Base-by-base conservation (phyloP, 352 stramenopile genomes). In the Phytophthora fragariae region DNA sequence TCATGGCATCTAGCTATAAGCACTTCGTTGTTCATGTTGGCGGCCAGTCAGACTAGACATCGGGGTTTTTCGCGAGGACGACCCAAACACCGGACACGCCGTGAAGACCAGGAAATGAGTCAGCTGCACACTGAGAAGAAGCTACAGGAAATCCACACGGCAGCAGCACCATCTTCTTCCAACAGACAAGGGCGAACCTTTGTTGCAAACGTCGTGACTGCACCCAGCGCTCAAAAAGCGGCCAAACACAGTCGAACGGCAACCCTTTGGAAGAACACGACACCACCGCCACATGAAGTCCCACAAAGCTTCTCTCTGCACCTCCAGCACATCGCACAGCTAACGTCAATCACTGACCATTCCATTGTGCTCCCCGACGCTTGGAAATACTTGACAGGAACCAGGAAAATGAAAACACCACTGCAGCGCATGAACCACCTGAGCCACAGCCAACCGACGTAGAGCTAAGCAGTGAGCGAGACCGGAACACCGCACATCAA, bases 181-280 rank as follows among this genome's bases (percentile, higher is more conserved):
- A 71, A 65, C 68, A 47, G 71, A 89, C 84, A 90, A 92, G 84
- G 75, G 57, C 82, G 68, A 92, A 80, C 81, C 84, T 90, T 89
- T 92, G 72, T 92, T 92, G 75, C 69, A 70, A 73, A 41, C 76
- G 55, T 78, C 79, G 79, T 92, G 84, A 92, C 65, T 64, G 50
- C 41, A 71, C 61, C 62, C 52, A 56, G 59, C 17, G 29, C 62
- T 65, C 39, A n/a, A 70, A 70, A 76, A 41, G 65, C 70, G 65
- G 12, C 37, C 54, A 56, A 65, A 71, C 39, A 61, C 65, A 72
- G 62, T 80, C 73, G 73, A 61, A 75, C 67, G 73, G 64, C 78
- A 81, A 82, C 76, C 58, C 66, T 68, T 63, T 67, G 46, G 39
- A 44, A 80, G 31, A 74, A 24, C 29, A 14, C 56, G 31, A 46